Evolutionary conservation across 2,329 filamentous ascomycete genomes (phyloP).

Genomic region (Didymella pomorum): DNA sequence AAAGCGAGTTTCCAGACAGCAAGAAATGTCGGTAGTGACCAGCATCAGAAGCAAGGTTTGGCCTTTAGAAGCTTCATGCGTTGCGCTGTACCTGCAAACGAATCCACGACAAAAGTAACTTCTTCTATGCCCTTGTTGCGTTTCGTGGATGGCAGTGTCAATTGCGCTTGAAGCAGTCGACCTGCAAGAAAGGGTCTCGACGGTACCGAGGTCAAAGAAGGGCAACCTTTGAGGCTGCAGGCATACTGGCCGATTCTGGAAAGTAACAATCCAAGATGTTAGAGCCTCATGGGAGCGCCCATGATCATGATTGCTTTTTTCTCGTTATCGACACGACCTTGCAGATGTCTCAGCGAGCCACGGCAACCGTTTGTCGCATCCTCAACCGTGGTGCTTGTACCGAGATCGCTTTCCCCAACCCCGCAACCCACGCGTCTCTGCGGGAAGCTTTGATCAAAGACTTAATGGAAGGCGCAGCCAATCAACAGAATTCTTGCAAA

Average conservation of each 20-base stretch:
- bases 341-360: conserved; percentile 15
- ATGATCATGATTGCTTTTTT: not conserved
- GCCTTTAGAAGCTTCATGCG: no score
- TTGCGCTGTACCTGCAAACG: no score
- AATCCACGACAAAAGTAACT: no score
- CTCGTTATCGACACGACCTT: not conserved
- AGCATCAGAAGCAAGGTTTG: no score
- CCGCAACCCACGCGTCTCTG: conserved; percentile 11
- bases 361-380: conserved; percentile 1
- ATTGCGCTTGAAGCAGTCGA: no score
- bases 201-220: no score
- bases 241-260: not conserved
- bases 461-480: conserved; percentile 6
- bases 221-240: no score
- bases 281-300: conserved; percentile 4
- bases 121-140: no score
- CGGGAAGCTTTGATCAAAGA: conserved; percentile 11
- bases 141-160: no score
- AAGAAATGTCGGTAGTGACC: no score
- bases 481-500: conserved; percentile 8
- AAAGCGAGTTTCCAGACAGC: no score
- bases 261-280: not conserved
- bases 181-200: no score
- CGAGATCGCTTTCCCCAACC: conserved; percentile 3
- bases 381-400: conserved; percentile 1